These are phyloP conservation scores for Crithidia sp. DNA, from an alignment of 208 protist species.

Conservation along the genomic window DNA sequence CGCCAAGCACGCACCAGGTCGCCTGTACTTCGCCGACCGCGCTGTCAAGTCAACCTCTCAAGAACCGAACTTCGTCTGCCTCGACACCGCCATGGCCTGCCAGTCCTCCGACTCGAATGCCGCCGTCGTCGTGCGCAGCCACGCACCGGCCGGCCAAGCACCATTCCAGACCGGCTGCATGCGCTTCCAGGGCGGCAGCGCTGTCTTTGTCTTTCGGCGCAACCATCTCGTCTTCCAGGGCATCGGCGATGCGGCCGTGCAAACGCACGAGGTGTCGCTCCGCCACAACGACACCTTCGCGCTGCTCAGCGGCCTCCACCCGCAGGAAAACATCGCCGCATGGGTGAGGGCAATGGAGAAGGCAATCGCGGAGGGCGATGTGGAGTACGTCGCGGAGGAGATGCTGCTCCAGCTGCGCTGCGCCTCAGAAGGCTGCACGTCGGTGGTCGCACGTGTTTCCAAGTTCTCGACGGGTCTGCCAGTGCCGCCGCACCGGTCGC, in stretches of 20 bases:
- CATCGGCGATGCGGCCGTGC: conserved; percentile 48
- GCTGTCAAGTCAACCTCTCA: conserved; percentile 66
- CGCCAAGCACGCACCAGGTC: conserved; percentile 26
- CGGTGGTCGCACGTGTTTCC: conserved; percentile 46
- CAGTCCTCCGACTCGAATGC: conserved; percentile 39
- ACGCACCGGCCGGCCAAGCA: conserved; percentile 12
- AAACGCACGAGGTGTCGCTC: conserved; percentile 58
- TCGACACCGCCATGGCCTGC: conserved; percentile 50
- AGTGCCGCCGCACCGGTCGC: conserved; percentile 42
- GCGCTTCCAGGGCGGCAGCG: conserved; percentile 50
- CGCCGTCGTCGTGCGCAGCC: conserved; percentile 35
- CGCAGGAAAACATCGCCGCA: conserved; percentile 32
- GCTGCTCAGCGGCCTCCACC: conserved; percentile 51
- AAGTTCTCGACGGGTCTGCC: conserved; percentile 44
- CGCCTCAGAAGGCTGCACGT: conserved; percentile 29
- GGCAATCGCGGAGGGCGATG: conserved; percentile 37
- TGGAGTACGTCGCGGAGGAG: conserved; percentile 86
- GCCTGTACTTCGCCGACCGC: conserved; percentile 74
- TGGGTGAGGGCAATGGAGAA: conserved; percentile 28
- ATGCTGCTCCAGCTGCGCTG: conserved; percentile 57
- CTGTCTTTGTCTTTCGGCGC: conserved; percentile 58
- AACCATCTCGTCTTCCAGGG: conserved; percentile 64
- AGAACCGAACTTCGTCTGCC: conserved; percentile 65
- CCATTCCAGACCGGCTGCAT: conserved; percentile 34
- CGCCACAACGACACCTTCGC: conserved; percentile 58